phyloP scores from a whole-genome alignment of 352 stramenopile genomes.

The Pythium guiyangense region DNA sequence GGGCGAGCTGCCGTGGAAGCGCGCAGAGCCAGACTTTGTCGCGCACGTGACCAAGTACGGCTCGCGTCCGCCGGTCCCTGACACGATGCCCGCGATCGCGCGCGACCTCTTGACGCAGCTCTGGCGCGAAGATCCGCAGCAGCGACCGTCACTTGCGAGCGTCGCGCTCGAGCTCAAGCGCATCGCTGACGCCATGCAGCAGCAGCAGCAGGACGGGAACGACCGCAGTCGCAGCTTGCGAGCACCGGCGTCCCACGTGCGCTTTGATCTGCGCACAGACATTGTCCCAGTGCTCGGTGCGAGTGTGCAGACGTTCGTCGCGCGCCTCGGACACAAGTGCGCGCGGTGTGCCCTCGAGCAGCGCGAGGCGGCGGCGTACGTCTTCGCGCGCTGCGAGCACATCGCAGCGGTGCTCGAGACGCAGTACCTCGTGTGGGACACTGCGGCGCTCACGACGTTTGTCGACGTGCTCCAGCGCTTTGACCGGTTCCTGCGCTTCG shows the following conservation, averaged over 20 bases:
- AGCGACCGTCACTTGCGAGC: neutral
- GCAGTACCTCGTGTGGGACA: neutral
- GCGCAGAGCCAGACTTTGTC: neutral
- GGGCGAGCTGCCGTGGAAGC: neutral
- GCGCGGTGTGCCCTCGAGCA: neutral
- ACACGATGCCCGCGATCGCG: neutral
- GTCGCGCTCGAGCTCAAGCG: neutral
- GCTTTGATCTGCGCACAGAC: too few relatives aligned
- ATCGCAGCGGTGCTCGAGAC: neutral
- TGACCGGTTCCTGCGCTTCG: conserved; percentile 2
- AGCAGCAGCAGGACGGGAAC: too few relatives aligned
- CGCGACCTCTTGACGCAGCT: neutral
- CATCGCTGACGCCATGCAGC: too few relatives aligned
- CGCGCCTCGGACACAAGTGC: neutral
- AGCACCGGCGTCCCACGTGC: too few relatives aligned
- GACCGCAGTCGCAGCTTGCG: too few relatives aligned
- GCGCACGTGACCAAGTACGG: neutral
- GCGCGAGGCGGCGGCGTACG: neutral
- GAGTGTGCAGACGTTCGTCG: neutral
- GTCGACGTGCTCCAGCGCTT: neutral
- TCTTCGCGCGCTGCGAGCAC: neutral
- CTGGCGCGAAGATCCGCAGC: neutral
- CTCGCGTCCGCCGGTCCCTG: neutral
- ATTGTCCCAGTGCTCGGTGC: neutral
- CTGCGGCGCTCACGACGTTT: neutral